Base-by-base conservation (phyloP, 768 basidiomycete species). In the Psilocybe cubensis region DNA sequence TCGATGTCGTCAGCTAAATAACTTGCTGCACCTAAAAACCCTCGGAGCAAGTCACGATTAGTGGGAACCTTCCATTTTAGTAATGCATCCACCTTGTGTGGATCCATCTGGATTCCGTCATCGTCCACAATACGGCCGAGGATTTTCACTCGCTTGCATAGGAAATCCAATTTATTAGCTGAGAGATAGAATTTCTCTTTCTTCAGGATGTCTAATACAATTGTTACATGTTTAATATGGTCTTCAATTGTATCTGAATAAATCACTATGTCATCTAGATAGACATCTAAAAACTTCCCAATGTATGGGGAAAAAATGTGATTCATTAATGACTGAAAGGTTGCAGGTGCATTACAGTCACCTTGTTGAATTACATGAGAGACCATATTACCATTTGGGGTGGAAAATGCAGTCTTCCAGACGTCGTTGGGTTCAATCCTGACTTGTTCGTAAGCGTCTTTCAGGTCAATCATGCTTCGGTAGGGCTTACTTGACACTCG, bases 271-370 rank as follows among this genome's bases (percentile, higher is more conserved):
- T 65, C 64, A 21, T 65, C 64, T 9, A 65, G 20, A 77, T 77
- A 77, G 2, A 80, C 67, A 53, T 78, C 71, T 58, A 77, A 69
- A 44, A 78, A 74, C 0, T 52, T 47, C 0, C 78, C 79, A 43
- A 82, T 71, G 42, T 69, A 68, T 1, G 57, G 40, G 0, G 59
- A 46, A 46, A 74, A 75, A 0, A 82, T 63, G 38, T 79, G 70
- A 38, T 79, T 79, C 77, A 80, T 80, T 0, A 82, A 46, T 0
- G 72, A 58, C 53, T 81, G 79, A 63, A 73, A 81, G 0, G 79
- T 81, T 0, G 77, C 77, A 72, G 73, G 9, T 59, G 60, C 42
- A n/a, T n/a, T n/a, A n/a, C n/a, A n/a, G n/a, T n/a, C n/a, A n/a
- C n/a, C n/a, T n/a, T n/a, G n/a, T n/a, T 69, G 73, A 23, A 68